Evolutionary conservation across 352 stramenopile genomes (phyloP).

Genomic region (Globisporangium acanthophoron): DNA sequence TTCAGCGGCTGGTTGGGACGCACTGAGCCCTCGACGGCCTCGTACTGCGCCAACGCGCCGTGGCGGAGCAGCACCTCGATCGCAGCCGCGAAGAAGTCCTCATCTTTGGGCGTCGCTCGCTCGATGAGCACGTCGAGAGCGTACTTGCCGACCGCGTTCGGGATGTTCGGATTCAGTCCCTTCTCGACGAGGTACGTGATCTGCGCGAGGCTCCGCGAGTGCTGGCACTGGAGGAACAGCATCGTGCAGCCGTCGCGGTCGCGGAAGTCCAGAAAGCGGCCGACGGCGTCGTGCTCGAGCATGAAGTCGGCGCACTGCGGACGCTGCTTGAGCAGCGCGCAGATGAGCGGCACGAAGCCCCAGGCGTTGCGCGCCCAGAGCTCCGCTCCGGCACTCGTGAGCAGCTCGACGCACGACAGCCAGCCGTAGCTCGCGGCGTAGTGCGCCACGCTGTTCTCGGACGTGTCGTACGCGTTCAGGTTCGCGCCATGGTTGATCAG

Average conservation of each 20-base stretch:
- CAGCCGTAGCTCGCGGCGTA: slow-evolving; percentile 80
- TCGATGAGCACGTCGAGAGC: slow-evolving; percentile 49
- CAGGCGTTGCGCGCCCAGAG: slow-evolving; percentile 69
- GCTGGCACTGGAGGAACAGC: slow-evolving; percentile 64
- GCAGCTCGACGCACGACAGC: slow-evolving; percentile 56
- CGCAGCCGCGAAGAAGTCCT: slow-evolving; percentile 34
- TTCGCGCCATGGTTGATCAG: slow-evolving; percentile 70
- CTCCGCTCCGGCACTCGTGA: slow-evolving; percentile 45
- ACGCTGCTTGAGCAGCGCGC: slow-evolving; percentile 57
- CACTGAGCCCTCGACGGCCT: slow-evolving; percentile 20
- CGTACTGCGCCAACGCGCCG: slow-evolving; percentile 36
- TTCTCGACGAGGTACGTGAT: slow-evolving; percentile 66
- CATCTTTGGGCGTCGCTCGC: slow-evolving; percentile 12
- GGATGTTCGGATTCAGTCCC: slow-evolving; percentile 60
- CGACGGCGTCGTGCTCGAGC: slow-evolving; percentile 41
- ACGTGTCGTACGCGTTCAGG: slow-evolving; percentile 71
- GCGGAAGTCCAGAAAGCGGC: slow-evolving; percentile 58
- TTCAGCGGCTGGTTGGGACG: slow-evolving; percentile 39
- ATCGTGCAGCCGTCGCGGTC: slow-evolving; percentile 73
- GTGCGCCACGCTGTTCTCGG: slow-evolving; percentile 68
- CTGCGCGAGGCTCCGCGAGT: slow-evolving; percentile 47
- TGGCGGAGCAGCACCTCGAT: slow-evolving; percentile 47
- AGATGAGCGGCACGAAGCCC: slow-evolving; percentile 68
- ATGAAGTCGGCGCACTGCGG: slow-evolving; percentile 53
- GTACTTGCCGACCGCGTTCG: slow-evolving; percentile 41